Conservation (phyloP, 805 yeast genomes). For the Kuraishia capsulata region DNA sequence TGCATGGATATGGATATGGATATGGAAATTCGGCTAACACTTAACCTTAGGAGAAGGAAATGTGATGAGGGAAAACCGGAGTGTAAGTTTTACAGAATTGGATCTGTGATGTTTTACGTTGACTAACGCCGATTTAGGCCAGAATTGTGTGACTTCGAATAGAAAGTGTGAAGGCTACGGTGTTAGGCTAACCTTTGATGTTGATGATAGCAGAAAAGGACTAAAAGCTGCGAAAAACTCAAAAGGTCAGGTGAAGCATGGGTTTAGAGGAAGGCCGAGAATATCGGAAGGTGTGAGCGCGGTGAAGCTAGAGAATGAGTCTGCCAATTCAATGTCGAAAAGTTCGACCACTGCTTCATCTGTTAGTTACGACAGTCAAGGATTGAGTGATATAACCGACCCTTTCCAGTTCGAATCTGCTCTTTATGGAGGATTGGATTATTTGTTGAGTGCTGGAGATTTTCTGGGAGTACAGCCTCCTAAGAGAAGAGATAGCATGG, state of each 20-base stretch:
- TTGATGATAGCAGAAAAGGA: constrained; percentile 32
- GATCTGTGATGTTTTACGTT: too few relatives aligned
- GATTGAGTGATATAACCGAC: constrained; percentile 14
- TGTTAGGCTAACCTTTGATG: constrained; percentile 37
- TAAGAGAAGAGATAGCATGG: background rate
- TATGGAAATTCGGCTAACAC: constrained; percentile 1
- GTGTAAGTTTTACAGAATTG: constrained; percentile 29
- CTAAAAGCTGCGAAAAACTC: constrained; percentile 10
- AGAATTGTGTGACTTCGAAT: constrained; percentile 34
- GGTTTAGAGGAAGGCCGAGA: constrained; percentile 36
- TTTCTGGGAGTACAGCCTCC: background rate
- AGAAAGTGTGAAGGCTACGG: constrained; percentile 43
- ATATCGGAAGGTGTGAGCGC: constrained; percentile 13
- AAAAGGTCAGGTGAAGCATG: constrained; percentile 28
- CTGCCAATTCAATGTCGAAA: background rate
- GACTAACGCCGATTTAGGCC: background rate
- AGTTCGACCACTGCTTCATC: background rate
- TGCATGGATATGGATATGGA: too few relatives aligned
- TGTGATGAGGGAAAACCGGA: constrained; percentile 48
- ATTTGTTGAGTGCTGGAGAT: constrained; percentile 10
- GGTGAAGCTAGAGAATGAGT: background rate
- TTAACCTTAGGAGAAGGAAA: constrained; percentile 35
- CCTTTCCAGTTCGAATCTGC: constrained; percentile 20
- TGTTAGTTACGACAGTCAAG: too few relatives aligned
- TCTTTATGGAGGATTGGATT: constrained; percentile 21